Conservation (phyloP, 2,329 filamentous ascomycete genomes). For the Cercospora canescens region DNA sequence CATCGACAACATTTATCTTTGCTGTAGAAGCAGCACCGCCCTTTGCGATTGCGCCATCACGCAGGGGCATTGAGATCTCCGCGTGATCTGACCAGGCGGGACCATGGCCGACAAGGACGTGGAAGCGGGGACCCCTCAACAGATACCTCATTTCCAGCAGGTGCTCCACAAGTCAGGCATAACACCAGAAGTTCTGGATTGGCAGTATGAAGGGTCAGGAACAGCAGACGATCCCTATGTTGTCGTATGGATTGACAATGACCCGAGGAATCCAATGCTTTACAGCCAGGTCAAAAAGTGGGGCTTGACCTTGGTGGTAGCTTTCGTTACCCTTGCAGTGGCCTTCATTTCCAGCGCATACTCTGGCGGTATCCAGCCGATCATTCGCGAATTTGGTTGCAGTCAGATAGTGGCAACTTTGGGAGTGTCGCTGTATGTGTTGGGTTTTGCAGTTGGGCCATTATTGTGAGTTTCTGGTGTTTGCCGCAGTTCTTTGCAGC, state of each 20-base stretch:
- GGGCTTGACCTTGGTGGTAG: conserved; percentile 62
- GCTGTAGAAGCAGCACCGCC: not conserved
- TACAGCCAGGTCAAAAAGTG: conserved; percentile 63
- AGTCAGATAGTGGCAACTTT: conserved; percentile 57
- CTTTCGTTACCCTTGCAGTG: conserved; percentile 66
- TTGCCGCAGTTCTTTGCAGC: not conserved
- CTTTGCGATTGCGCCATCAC: not conserved
- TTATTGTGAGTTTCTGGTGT: conserved; percentile 13
- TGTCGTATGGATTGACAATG: conserved; percentile 67
- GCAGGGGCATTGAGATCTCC: not conserved
- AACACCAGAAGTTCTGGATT: conserved; percentile 37
- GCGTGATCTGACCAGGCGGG: not conserved
- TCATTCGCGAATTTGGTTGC: conserved; percentile 58
- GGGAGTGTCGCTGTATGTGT: conserved; percentile 64
- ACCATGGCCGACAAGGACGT: conserved; percentile 32
- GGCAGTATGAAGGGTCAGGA: conserved; percentile 47
- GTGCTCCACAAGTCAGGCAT: conserved; percentile 37
- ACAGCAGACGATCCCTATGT: conserved; percentile 66
- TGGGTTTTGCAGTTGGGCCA: conserved; percentile 61
- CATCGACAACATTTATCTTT: not conserved
- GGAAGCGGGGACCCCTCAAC: conserved; percentile 31
- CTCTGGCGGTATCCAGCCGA: conserved; percentile 56
- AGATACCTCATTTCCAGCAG: conserved; percentile 33
- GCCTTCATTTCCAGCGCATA: conserved; percentile 70
- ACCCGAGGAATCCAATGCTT: conserved; percentile 66